These are phyloP conservation scores for Russula earlei DNA, from an alignment of 768 basidiomycete genomes.

Conservation along the genomic window DNA sequence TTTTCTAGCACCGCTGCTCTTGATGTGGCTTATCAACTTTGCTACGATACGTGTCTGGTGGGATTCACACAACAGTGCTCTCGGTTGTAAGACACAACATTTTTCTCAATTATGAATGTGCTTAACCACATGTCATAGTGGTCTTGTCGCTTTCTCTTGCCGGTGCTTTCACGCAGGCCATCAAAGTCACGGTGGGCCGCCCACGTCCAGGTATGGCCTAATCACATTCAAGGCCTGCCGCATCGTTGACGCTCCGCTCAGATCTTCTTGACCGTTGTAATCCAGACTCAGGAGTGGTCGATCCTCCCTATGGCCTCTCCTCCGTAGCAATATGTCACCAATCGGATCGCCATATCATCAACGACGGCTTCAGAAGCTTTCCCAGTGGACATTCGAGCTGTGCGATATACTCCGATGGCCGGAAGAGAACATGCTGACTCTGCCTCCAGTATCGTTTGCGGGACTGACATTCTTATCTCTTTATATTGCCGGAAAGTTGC, in stretches of 20 bases:
- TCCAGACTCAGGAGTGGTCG: constrained; percentile 50
- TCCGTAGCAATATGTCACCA: constrained; percentile 76
- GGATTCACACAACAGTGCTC: constrained; percentile 71
- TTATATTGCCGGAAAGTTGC: constrained; percentile 88
- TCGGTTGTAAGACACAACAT: constrained; percentile 32
- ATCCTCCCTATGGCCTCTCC: constrained; percentile 65
- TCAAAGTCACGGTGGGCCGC: constrained; percentile 81
- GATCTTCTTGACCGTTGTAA: constrained; percentile 66
- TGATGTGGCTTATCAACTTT: constrained; percentile 61
- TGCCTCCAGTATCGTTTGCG: constrained; percentile 70
- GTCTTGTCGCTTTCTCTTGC: constrained; percentile 67
- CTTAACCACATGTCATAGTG: constrained; percentile 34
- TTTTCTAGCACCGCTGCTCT: constrained; percentile 53
- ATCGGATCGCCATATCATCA: constrained; percentile 43
- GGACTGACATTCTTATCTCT: constrained; percentile 84
- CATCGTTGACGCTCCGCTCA: constrained; percentile 17
- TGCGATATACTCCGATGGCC: constrained; percentile 31
- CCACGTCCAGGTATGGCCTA: constrained; percentile 63
- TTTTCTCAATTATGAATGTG: background rate
- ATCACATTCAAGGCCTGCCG: background rate
- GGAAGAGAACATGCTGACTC: background rate
- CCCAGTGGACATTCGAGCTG: constrained; percentile 85
- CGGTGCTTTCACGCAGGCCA: constrained; percentile 73
- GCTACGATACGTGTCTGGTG: constrained; percentile 75
- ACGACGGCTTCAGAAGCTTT: constrained; percentile 88